phyloP scores from a whole-genome alignment of 1,139 yeast species.

The Lodderomyces beijingensis region DNA sequence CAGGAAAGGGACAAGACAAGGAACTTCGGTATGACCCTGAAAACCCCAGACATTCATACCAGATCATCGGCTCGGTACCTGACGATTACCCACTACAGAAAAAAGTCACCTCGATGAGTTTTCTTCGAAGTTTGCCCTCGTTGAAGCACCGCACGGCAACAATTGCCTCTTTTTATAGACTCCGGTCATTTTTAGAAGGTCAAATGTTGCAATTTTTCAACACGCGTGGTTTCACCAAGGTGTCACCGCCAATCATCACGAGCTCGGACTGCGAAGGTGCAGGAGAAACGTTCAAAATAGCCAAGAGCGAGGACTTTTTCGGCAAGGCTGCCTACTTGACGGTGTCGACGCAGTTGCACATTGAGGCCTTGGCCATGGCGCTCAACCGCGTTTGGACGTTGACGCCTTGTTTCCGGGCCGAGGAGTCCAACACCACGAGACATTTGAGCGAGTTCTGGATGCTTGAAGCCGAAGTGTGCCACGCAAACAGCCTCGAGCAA shows the following conservation, averaged over 20 bases:
- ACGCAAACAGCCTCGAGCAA: conserved; percentile 53
- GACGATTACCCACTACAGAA: conserved; percentile 79
- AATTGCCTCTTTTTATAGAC: conserved; percentile 62
- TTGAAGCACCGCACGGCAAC: conserved; percentile 71
- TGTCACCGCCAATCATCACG: conserved; percentile 81
- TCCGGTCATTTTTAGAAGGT: conserved; percentile 64
- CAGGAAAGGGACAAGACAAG: conserved; percentile 26
- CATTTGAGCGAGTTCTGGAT: conserved; percentile 97
- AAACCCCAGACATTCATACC: conserved; percentile 18
- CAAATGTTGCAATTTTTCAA: conserved; percentile 54
- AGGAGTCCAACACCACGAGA: conserved; percentile 82
- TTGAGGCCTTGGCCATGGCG: conserved; percentile 77
- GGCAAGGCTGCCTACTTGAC: conserved; percentile 69
- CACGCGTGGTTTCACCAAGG: conserved; percentile 56
- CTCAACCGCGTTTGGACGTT: conserved; percentile 82
- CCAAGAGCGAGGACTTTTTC: conserved; percentile 44
- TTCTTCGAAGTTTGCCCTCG: conserved; percentile 65
- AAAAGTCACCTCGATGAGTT: conserved; percentile 63
- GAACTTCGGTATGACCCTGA: conserved; percentile 29
- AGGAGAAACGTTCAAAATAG: conserved; percentile 75
- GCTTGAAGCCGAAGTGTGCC: conserved; percentile 88
- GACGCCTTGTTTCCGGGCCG: conserved; percentile 93
- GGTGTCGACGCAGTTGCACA: conserved; percentile 87
- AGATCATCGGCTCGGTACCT: conserved; percentile 50
- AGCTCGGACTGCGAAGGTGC: conserved; percentile 97